Evolutionary conservation across 139 green algal species (phyloP).

Genomic region (Bryopsis sp.): DNA sequence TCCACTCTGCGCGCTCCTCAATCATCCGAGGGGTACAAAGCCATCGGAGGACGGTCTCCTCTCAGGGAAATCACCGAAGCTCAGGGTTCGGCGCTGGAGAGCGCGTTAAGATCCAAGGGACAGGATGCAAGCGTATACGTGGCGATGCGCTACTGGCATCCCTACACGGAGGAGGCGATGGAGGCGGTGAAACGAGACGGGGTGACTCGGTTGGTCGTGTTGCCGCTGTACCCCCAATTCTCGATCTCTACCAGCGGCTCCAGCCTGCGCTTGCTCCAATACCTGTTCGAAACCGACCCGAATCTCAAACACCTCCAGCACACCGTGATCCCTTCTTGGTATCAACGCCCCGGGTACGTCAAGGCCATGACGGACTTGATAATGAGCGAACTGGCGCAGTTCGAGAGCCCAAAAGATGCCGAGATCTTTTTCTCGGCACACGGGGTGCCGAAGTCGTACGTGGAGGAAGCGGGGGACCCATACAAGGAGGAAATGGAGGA

Average conservation of each 20-base stretch:
- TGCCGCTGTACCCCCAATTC: conserved; percentile 94
- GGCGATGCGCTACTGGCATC: conserved; percentile 98
- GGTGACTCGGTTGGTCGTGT: conserved; percentile 72
- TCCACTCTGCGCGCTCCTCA: conserved; percentile 82
- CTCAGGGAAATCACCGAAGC: conserved; percentile 90
- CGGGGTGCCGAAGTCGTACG: conserved; percentile 93
- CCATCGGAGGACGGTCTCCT: conserved; percentile 92
- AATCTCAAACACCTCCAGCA: conserved; percentile 52
- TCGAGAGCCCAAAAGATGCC: conserved; percentile 29
- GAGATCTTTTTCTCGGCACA: conserved; percentile 94
- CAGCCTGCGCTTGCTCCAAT: conserved; percentile 82
- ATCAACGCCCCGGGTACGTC: conserved; percentile 84
- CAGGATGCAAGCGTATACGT: conserved; percentile 71
- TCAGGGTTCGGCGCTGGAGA: conserved; percentile 69
- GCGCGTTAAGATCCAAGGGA: conserved; percentile 38
- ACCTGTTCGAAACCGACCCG: conserved; percentile 54
- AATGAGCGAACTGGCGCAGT: conserved; percentile 53
- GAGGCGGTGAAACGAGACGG: conserved; percentile 79
- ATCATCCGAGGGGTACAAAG: conserved; percentile 75
- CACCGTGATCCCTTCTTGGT: conserved; percentile 80
- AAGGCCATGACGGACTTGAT: conserved; percentile 92
- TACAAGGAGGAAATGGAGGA: conserved; percentile 99
- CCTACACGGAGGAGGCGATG: conserved; percentile 95
- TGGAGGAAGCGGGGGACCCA: conserved; percentile 88
- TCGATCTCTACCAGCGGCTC: conserved; percentile 90